Evolutionary conservation across 768 basidiomycete species (phyloP), one percentile per base, ranked within the genome.

Genomic region (Glaciozyma martinii): DNA sequence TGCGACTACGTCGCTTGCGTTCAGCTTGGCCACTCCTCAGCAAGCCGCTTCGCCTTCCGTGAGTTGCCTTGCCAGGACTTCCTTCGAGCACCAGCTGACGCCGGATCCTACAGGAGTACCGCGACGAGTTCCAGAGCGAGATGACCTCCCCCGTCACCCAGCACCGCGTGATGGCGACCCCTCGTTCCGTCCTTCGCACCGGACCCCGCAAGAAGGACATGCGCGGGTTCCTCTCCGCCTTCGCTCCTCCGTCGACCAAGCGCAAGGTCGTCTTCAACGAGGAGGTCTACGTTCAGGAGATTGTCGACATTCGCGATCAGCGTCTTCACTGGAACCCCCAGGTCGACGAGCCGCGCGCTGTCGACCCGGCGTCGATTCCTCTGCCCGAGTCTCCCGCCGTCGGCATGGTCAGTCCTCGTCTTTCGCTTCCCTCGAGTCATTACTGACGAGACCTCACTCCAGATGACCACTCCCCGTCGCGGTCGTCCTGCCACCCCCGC

Each of bases 241-340:
- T 52, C 50, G 50, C 50, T 29, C 50, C 50, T 29, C 50, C 50
- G 6, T 52, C 50, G 50, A 52, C 50, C 50, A 52, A 52, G 50
- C 50, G 27, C 27, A 52, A 52, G 50, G 50, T 52, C 50, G 50
- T 52, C 27, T 52, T 52, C 30, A 30, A 52, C 30, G 50, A 52
- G 50, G 27, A 52, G 50, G 25, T 52, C 27, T 52, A 52, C 50
- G 29, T 52, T n/a, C 50, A 52, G 50, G 50, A 52, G 50, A 52
- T 52, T n/a, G 50, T 52, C 27, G 50, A 52, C 30, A 52, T 52
- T 52, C 12, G 50, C 5, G 50, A 52, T 52, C 25, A 52, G 50
- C 12, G 27, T 12, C 25, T 52, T 25, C 50, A 52, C 30, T 52
- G 50, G 50, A 30, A 52, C 30, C 27, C 25, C 15, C 25, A 19